Evolutionary conservation across 2,329 filamentous ascomycete species (phyloP), one percentile per base, ranked within the genome.

Genomic region (Malbranchea cinnamomea): DNA sequence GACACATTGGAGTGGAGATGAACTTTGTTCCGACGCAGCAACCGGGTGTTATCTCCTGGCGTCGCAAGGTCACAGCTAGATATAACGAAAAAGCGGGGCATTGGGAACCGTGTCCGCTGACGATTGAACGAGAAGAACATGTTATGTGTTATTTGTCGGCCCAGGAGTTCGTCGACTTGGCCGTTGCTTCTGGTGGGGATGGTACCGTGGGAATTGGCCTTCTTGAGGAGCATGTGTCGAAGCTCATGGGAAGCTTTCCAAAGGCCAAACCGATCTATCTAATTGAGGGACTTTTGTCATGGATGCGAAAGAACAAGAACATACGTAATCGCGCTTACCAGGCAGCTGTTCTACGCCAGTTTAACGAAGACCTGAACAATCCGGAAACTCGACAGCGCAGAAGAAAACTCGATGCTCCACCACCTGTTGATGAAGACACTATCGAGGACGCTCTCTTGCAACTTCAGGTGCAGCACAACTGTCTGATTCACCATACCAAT

Each of bases 361-460:
- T 37, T 2, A 46, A 53, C 6, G 53, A 59, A 13, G 52, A 53
- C 7, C 50, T 49, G 44, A 4, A 42, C 45, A 4, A 27, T 36
- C 23, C 37, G 37, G 28, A 31, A 36, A 41, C 28, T 28, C 46
- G 39, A 12, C 43, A 35, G 25, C 46, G 42, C 37, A 38, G 20
- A 28, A 64, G 53, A 47, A 64, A 55, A 37, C 60, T 50, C 47
- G 16, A 47, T 41, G 26, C 52, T 36, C 35, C 66, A 20, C 67
- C 66, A 20, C 67, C 71, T 31, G 57, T 85, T 15, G 68, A 77
- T 32, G 75, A 83, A 34, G 72, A 80, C 39, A 48, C 58, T 13
- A 60, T 85, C 25, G 79, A 85, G 46, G 74, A 81, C 41, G 74
- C 75, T 4, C 58, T 85, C 3, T 58, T 87, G 7, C 61, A 68